Evolutionary conservation across 2,329 filamentous ascomycete species (phyloP), one percentile per base, ranked within the genome.

Genomic region (Pyrenochaeta sp.): DNA sequence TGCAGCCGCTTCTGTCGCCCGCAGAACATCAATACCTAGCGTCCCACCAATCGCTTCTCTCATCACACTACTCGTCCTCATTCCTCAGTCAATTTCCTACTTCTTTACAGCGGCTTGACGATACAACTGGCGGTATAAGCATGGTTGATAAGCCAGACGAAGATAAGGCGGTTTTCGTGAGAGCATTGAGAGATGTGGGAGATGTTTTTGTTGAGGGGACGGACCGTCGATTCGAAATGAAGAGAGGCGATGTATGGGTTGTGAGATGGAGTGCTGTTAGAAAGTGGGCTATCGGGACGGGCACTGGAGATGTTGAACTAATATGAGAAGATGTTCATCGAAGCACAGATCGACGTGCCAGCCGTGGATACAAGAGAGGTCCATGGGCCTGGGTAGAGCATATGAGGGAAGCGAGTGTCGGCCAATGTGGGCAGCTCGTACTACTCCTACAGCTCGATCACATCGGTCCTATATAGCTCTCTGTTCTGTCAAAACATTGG

Each of bases 141-240:
- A 99, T 99, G 95, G 86, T 98, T 27, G 92, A 97, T 70, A 82
- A 85, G 2, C 95, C 95, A 0, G 95, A 98, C 72, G 78, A 87
- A 42, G 90, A 95, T 56, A 83, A 85, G 1, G 92, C 92, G 7
- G 93, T 98, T 2, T 97, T 99, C 75, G 87, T 92, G 35, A 82
- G 94, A 56, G 82, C 90, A 43, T 76, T 93, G 47, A 82, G 81
- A 48, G 86, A 90, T 67, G 79, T 81, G 2, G 79, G 84, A 4
- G 83, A 87, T 11, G 78, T 80, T 17, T 69, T 55, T 15, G 83
- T 87, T 6, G 82, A 82, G 58, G 88, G 88, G 11, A 87, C 87
- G 7, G 87, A 90, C 60, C 81, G 67, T 17, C 66, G 72, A 33
- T 74, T 80, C 21, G 77, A 81, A 48, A 69, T 82, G 61, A 76